phyloP scores from a whole-genome alignment of 2,329 filamentous ascomycete genomes.

The Camptophora hylomeconis region DNA sequence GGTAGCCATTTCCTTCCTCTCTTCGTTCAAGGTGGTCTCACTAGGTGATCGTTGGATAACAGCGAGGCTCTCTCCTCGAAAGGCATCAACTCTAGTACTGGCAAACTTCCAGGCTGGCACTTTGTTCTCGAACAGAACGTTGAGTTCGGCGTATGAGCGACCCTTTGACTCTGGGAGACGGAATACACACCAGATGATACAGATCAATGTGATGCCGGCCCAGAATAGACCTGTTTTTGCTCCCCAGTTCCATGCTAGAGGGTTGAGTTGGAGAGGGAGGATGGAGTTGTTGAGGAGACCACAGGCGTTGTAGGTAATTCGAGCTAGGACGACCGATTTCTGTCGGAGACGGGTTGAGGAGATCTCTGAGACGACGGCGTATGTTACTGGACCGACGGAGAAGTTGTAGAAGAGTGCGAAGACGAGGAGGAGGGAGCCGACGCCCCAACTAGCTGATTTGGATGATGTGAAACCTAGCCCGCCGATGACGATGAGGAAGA shows the following conservation, averaged over 20 bases:
- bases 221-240: slow-evolving; percentile 22
- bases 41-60: too few relatives aligned
- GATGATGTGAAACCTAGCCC: neutral
- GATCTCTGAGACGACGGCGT: slow-evolving; percentile 38
- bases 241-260: slow-evolving; percentile 18
- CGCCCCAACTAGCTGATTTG: slow-evolving; percentile 19
- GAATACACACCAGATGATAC: slow-evolving; percentile 19
- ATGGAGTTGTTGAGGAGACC: slow-evolving; percentile 16
- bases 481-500: slow-evolving; percentile 19
- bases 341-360: slow-evolving; percentile 39
- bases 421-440: slow-evolving; percentile 36
- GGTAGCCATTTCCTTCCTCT: too few relatives aligned
- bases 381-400: slow-evolving; percentile 40
- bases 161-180: slow-evolving; percentile 12
- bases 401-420: slow-evolving; percentile 42
- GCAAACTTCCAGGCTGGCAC: slow-evolving; percentile 4
- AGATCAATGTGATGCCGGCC: slow-evolving; percentile 18
- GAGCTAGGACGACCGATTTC: slow-evolving; percentile 41
- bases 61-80: neutral
- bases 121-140: slow-evolving; percentile 6
- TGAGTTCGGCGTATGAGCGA: slow-evolving; percentile 4
- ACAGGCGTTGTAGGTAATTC: slow-evolving; percentile 35
- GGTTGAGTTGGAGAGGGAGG: slow-evolving; percentile 6
- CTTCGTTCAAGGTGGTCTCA: too few relatives aligned
- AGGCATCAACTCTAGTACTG: slow-evolving; percentile 5